These are phyloP conservation scores for Suaeda aralocaspica DNA, from an alignment of 148 eudicot species.

Conservation along the genomic window DNA sequence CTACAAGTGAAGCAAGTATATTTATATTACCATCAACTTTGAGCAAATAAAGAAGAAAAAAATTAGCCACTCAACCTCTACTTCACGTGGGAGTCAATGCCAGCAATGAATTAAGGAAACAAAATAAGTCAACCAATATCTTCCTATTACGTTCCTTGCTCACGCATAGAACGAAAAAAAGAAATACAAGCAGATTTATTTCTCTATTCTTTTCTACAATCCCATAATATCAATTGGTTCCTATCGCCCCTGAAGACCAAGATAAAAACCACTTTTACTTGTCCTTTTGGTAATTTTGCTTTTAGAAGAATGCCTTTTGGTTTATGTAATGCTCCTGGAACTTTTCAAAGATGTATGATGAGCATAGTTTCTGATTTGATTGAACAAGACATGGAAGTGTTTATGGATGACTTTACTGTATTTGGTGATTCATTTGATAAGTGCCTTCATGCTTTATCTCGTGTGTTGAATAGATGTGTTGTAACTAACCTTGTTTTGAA, in stretches of 20 bases:
- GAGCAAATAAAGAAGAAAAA: no score
- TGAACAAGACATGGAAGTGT: conserved; percentile 2
- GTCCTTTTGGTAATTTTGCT: neutral
- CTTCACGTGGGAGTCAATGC: no score
- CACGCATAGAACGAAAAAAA: no score
- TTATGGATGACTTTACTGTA: conserved; percentile 10
- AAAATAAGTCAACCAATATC: no score
- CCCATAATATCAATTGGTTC: no score
- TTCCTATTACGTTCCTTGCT: no score
- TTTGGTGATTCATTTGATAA: conserved; percentile 13
- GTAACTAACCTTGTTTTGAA: conserved; percentile 14
- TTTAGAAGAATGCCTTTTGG: neutral
- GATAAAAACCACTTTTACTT: conserved; percentile 5
- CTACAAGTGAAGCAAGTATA: no score
- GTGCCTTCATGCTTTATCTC: conserved; percentile 1
- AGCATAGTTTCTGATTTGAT: conserved; percentile 4
- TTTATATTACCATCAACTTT: no score
- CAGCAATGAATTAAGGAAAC: no score
- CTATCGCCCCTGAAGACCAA: neutral
- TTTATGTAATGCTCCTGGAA: neutral
- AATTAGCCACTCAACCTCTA: no score
- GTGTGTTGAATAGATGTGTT: conserved; percentile 2
- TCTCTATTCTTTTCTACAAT: no score
- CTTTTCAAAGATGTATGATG: neutral
- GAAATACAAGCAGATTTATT: no score